Base-by-base conservation (phyloP, 345 rosid genomes). In the Eucalyptus tenuipes region DNA sequence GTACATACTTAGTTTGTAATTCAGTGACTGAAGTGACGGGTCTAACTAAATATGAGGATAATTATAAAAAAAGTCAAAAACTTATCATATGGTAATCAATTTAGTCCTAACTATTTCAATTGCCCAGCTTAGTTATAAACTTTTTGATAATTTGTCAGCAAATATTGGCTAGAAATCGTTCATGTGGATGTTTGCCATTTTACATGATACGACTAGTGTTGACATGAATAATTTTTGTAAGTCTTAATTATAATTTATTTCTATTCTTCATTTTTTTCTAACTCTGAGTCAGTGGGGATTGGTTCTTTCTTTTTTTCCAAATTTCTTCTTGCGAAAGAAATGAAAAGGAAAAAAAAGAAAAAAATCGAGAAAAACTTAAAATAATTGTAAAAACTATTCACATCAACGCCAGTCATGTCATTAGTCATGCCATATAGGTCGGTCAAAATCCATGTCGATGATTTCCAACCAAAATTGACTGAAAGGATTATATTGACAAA, bases 341-440 rank as follows among this genome's bases (percentile, higher is more conserved):
- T 27, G 33, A 61, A 64, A 64, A 29, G 9, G 37, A 64, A 64
- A 64, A 13, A n/a, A 64, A 6, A 4, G 68, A 24, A 25, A 29
- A 6, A 13, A n/a, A 64, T 6, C 13, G 0, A 59, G 31, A 64
- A 64, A 64, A 29, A n/a, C 14, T 61, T 27, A 29, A 14, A 64
- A 64, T 13, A 14, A 64, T 64, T 64, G 17, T 13, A n/a, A 64
- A n/a, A 64, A n/a, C 1, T n/a, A 2, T 61, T 27, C 13, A 55
- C 61, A 22, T 9, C 13, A 61, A 61, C 4, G 4, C 16, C 2
- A 5, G 16, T 59, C 29, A 22, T 55, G 61, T 8, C 27, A 59
- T 1, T 13, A 0, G 15, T 27, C 16, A 13, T 29, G 33, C 31
- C 33, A 29, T 12, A 1, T 61, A 61, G 0, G 68, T 27, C 1